A percentile compares a stretch with the other conserved stretches of the same genome.
Evolutionary conservation across 768 basidiomycete genomes (phyloP).

Genomic region (Mycena floridula): DNA sequence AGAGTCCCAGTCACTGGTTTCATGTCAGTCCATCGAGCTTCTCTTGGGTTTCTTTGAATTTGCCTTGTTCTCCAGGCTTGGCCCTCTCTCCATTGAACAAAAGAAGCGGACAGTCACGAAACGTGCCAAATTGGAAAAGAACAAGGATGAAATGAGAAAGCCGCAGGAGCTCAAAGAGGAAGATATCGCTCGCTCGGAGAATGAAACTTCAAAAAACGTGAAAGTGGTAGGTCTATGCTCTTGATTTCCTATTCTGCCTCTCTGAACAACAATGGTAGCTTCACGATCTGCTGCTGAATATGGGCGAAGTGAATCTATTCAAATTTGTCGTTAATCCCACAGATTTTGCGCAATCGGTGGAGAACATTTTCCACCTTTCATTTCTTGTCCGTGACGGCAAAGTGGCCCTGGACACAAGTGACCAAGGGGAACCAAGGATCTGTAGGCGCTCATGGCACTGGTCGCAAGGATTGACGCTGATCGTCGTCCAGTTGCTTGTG

Average conservation of each 20-base stretch:
- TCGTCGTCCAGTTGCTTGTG: constrained; percentile 51
- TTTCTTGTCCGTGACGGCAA: constrained; percentile 87
- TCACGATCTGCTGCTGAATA: constrained; percentile 45
- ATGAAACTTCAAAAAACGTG: constrained; percentile 89
- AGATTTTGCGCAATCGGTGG: constrained; percentile 89
- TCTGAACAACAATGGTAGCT: constrained; percentile 37
- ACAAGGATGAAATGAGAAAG: constrained; percentile 57
- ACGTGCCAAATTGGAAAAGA: constrained; percentile 66
- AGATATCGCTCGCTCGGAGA: constrained; percentile 77
- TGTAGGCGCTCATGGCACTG: constrained; percentile 48
- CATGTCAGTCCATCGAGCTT: constrained; percentile 51
- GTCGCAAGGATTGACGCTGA: neutral
- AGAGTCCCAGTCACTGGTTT: constrained; percentile 80
- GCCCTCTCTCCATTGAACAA: constrained; percentile 81
- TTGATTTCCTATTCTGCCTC: neutral
- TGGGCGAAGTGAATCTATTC: constrained; percentile 68
- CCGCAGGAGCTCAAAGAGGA: constrained; percentile 81
- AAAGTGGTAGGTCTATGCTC: constrained; percentile 40
- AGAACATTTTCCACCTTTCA: constrained; percentile 93
- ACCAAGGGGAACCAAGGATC: constrained; percentile 68
- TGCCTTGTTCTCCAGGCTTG: constrained; percentile 58
- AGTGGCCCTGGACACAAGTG: constrained; percentile 63
- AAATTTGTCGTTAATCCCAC: constrained; percentile 84
- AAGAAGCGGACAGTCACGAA: constrained; percentile 63
- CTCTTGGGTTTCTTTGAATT: neutral